Base-by-base conservation (phyloP, 345 rosid genomes). In the Heritiera littoralis region DNA sequence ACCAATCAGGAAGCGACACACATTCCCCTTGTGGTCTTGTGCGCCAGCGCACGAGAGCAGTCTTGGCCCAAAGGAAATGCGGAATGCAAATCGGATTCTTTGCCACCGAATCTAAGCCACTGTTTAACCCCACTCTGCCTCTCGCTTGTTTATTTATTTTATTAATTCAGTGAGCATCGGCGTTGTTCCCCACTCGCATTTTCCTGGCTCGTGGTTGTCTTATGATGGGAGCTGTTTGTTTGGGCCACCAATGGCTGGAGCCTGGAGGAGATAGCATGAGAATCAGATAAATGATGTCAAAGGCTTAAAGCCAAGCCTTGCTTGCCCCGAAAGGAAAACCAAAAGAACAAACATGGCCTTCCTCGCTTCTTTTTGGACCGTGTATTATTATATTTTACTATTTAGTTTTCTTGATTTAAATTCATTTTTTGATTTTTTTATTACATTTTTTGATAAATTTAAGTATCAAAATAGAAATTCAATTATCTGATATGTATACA, bases 71-170 rank as follows among this genome's bases (percentile, higher is more conserved):
- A 81, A 76, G 63, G 78, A 66, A 80, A 78, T 28, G 48, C 76
- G 58, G 6, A 83, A 55, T 43, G 78, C 81, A 79, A 11, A 81
- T 81, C 81, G 4, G 76, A 79, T 78, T 75, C 83, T 46, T 10
- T 79, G 43, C 59, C 4, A 67, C 80, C 86, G 67, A 75, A 84
- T 80, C 77, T 60, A 74, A 59, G 40, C 54, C 71, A 23, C 66
- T 61, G 54, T 61, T 76, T 60, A 3, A 8, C n/a, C 51, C 6
- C 30, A 20, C 30, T 20, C 38, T 35, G 38, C 6, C 30, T 35
- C 30, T 20, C 41, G 3, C 45, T 6, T 43, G 45, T 43, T 43
- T 43, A 43, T 43, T 43, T 7, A 43, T 6, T 43, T 43, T 43
- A 43, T 43, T 43, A 43, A 40, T 17, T 28, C 28, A 46, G 1